Percentiles rank a stretch among this genome's conserved stretches.
These are phyloP conservation scores for Fabrea salina DNA, from an alignment of 169 alveolate genomes.

Conservation along the genomic window DNA sequence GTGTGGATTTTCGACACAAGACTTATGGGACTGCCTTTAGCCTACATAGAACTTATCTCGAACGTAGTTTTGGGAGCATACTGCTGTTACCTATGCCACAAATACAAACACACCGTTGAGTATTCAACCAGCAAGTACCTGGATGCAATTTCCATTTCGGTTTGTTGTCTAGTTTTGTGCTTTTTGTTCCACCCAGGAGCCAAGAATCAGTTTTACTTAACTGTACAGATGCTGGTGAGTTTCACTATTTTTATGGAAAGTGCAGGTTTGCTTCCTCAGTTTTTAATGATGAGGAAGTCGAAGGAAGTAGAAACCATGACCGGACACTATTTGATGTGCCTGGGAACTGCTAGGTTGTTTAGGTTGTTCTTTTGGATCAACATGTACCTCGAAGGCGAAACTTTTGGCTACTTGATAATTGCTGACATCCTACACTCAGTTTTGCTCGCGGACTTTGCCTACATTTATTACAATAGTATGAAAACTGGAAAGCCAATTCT, in stretches of 20 bases:
- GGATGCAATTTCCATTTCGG: constrained; percentile 6
- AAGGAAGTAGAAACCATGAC: constrained; percentile 75
- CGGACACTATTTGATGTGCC: constrained; percentile 65
- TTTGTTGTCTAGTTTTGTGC: constrained; percentile 43
- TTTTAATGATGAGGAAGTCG: constrained; percentile 59
- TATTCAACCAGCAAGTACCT: constrained; percentile 32
- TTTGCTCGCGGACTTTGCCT: constrained; percentile 52
- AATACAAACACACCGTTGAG: constrained; percentile 53
- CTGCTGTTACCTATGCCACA: constrained; percentile 38
- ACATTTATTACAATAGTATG: constrained; percentile 30
- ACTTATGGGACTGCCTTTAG: constrained; percentile 52
- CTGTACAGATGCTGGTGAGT: constrained; percentile 74
- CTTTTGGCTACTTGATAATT: constrained; percentile 36
- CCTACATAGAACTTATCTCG: constrained; percentile 53
- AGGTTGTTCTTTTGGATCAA: constrained; percentile 76
- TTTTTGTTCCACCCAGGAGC: constrained; percentile 76
- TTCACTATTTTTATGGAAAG: constrained; percentile 79
- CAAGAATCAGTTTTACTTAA: constrained; percentile 45
- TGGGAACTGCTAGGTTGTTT: constrained; percentile 67
- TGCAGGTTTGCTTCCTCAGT: constrained; percentile 74
- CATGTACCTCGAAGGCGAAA: constrained; percentile 52
- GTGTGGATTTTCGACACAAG: constrained; percentile 72
- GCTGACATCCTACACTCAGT: constrained; percentile 64
- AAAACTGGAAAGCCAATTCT: constrained; percentile 34
- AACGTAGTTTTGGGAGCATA: constrained; percentile 34